Evolutionary conservation across 306 rosid genomes (phyloP).

Genomic region (Canavalia ensiformis): DNA sequence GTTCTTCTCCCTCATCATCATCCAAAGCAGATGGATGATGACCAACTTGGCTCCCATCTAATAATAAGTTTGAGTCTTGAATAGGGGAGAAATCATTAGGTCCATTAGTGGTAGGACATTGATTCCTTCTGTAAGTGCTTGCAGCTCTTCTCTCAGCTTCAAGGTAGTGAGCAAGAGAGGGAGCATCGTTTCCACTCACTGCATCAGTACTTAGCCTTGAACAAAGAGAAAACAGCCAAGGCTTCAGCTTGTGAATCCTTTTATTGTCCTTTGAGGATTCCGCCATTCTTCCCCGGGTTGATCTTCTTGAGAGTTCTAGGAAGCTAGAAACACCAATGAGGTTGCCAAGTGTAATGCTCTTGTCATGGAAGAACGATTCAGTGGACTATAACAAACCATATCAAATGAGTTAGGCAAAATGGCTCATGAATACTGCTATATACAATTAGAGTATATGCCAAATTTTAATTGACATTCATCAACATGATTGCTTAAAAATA

Average conservation of each 20-base stretch:
- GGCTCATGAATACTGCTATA: slow-evolving; percentile 1
- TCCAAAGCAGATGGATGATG: slow-evolving; percentile 41
- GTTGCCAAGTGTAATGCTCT: slow-evolving; percentile 71
- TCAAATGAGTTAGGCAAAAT: slow-evolving; percentile 25
- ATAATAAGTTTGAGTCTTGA: slow-evolving; percentile 44
- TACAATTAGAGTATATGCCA: slow-evolving; percentile 5
- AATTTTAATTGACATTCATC: slow-evolving; percentile 31
- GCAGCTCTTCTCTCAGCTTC: slow-evolving; percentile 71
- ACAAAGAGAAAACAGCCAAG: slow-evolving; percentile 73
- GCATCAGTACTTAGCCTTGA: slow-evolving; percentile 69
- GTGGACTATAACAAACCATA: slow-evolving; percentile 55
- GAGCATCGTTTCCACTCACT: slow-evolving; percentile 55
- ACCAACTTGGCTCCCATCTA: slow-evolving; percentile 49
- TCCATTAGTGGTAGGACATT: slow-evolving; percentile 40
- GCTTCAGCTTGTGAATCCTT: slow-evolving; percentile 61
- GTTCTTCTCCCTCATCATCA: slow-evolving; percentile 38
- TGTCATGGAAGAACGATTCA: slow-evolving; percentile 69
- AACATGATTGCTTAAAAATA: slow-evolving; percentile 14
- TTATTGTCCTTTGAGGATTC: slow-evolving; percentile 54
- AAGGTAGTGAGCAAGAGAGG: slow-evolving; percentile 77
- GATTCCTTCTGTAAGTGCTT: slow-evolving; percentile 48
- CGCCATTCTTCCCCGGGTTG: slow-evolving; percentile 56
- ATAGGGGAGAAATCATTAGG: slow-evolving; percentile 47
- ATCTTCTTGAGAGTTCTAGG: slow-evolving; percentile 66
- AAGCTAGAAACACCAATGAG: slow-evolving; percentile 70